phyloP scores from a whole-genome alignment of 1,284 basidiomycete species.

The Rhodotorula sp. region DNA sequence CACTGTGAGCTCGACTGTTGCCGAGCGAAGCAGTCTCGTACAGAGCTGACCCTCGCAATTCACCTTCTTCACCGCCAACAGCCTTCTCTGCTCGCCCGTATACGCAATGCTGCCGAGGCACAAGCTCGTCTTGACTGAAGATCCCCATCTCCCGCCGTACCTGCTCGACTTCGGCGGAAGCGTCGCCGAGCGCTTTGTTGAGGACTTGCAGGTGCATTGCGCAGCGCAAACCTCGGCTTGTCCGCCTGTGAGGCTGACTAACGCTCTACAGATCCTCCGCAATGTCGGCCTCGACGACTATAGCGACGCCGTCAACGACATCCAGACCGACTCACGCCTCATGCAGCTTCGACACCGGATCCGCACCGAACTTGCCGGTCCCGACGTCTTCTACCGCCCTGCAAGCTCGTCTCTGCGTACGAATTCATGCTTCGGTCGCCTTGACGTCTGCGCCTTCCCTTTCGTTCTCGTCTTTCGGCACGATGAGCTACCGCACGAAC shows the following conservation, averaged over 20 bases:
- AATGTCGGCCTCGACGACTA: slow-evolving; percentile 62
- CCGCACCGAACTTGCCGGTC: slow-evolving; percentile 60
- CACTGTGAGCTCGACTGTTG: slow-evolving; percentile 49
- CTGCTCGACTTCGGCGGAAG: slow-evolving; percentile 65
- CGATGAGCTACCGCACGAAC: slow-evolving; percentile 58
- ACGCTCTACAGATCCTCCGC: slow-evolving; percentile 58
- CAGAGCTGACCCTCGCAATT: background rate
- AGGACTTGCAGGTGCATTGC: slow-evolving; percentile 67
- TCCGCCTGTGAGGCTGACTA: too few relatives aligned
- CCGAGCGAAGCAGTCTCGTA: too few relatives aligned
- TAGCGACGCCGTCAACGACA: slow-evolving; percentile 52
- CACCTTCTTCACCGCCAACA: background rate
- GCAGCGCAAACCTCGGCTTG: too few relatives aligned
- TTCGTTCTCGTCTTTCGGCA: slow-evolving; percentile 69
- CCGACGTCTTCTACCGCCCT: slow-evolving; percentile 60
- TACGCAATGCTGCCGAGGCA: slow-evolving; percentile 64
- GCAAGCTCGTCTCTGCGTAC: slow-evolving; percentile 45
- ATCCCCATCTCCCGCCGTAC: slow-evolving; percentile 64
- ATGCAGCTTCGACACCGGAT: slow-evolving; percentile 49
- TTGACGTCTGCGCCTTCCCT: slow-evolving; percentile 75
- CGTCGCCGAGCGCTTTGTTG: slow-evolving; percentile 70
- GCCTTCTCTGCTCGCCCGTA: slow-evolving; percentile 60
- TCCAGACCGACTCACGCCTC: slow-evolving; percentile 39
- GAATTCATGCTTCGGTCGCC: slow-evolving; percentile 65
- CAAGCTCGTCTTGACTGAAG: slow-evolving; percentile 61